A percentile compares a stretch with the other conserved stretches of the same genome.
phyloP scores from a whole-genome alignment of 2,329 filamentous ascomycete species.

The Lecanosticta acicola region DNA sequence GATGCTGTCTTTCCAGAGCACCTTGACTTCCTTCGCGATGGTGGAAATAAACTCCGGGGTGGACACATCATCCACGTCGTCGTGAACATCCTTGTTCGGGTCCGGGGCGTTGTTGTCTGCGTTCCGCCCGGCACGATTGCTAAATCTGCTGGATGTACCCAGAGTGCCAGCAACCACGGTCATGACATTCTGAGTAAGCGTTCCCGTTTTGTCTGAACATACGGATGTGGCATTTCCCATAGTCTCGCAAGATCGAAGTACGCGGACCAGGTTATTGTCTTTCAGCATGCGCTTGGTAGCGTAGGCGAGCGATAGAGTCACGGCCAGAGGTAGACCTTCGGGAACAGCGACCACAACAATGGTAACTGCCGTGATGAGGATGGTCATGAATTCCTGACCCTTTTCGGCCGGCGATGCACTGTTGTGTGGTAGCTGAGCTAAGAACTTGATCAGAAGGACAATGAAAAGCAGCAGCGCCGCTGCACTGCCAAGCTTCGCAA shows the following conservation, averaged over 20 bases:
- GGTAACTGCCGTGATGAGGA: slow-evolving; percentile 60
- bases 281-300: slow-evolving; percentile 63
- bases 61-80: slow-evolving; percentile 44
- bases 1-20: slow-evolving; percentile 58
- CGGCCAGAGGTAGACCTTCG: slow-evolving; percentile 60
- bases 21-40: slow-evolving; percentile 49
- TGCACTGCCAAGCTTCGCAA: slow-evolving; percentile 70
- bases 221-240: slow-evolving; percentile 70
- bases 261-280: slow-evolving; percentile 65
- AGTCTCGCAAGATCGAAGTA: slow-evolving; percentile 62
- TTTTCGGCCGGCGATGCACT: slow-evolving; percentile 60
- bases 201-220: slow-evolving; percentile 75
- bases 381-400: slow-evolving; percentile 63
- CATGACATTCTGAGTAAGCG: slow-evolving; percentile 70
- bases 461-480: slow-evolving; percentile 77
- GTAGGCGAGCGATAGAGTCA: slow-evolving; percentile 63
- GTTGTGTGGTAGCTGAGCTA: slow-evolving; percentile 59
- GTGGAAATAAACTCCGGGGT: slow-evolving; percentile 50
- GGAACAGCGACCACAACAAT: slow-evolving; percentile 65
- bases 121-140: slow-evolving; percentile 34
- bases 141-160: slow-evolving; percentile 54
- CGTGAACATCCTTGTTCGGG: slow-evolving; percentile 28
- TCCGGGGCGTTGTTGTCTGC: slow-evolving; percentile 20
- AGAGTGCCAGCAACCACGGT: slow-evolving; percentile 68
- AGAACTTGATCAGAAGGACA: slow-evolving; percentile 79